Base-by-base conservation (phyloP, 371 early-diverging fungal species). In the Mucor racemosus region DNA sequence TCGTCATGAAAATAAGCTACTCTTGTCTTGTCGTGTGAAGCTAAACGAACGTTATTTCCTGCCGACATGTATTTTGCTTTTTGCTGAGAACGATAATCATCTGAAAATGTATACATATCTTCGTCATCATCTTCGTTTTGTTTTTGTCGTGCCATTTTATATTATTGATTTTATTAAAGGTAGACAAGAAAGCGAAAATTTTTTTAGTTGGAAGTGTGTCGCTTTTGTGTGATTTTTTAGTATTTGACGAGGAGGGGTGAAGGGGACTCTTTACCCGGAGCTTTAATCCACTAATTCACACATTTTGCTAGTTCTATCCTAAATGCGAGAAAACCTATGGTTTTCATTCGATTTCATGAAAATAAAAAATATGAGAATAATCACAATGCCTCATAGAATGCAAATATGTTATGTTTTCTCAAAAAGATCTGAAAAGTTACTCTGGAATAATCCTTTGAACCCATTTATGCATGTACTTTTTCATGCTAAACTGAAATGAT, bases 1-100 rank as follows among this genome's bases (percentile, higher is more conserved):
- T 94, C 92, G 63, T 91, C 88, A 78, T 93, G 93, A 68, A 94
- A 95, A 72, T 97, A 96, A 26, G 95, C 86, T 10, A 95, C 94
- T 50, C 89, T 76, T 31, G 86, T 79, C 61, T 85, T 88, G 42
- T 73, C 76, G 53, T 84, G 81, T 55, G 84, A 74, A 26, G 84
- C 84, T 56, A 84, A 66, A 34, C 84, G 69, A 54, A 74, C 64
- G 5, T 64, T 66, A 13, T 15, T 63, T 9, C 50, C 44, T 9
- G 80, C 68, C 48, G 78, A 60, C 72, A 73, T 74, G 39, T 78
- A 71, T 42, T 76, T 80, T 17, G 63, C 70, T 61, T 81, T 79
- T 39, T 69, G 69, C 62, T 77, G 67, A 36, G 81, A 74, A 19
- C 68, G 68, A n/a, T 70, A 64, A 50, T 81, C 81, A 39, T 79